Conservation (phyloP, 2,329 filamentous ascomycete genomes). For the Colletotrichum limetticola region DNA sequence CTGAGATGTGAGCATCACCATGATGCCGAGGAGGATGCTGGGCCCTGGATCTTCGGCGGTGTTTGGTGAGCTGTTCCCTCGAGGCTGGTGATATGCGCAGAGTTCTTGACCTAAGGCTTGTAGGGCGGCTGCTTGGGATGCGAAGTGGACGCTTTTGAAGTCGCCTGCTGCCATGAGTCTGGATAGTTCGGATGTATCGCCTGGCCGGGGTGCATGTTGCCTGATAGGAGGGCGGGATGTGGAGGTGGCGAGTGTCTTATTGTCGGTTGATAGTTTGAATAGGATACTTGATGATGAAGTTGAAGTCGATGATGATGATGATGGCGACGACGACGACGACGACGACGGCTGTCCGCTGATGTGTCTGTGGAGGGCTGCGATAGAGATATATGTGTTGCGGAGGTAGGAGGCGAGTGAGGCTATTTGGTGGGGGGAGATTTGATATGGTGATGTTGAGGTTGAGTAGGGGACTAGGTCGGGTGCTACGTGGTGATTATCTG, state of each 20-base stretch:
- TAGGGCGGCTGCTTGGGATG: not conserved
- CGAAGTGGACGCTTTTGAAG: not conserved
- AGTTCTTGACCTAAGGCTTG: not conserved
- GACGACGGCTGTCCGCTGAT: not conserved
- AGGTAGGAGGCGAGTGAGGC: constrained; percentile 13
- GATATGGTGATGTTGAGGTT: not conserved
- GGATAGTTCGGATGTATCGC: not conserved
- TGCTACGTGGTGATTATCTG: constrained; percentile 1
- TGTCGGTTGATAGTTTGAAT: not conserved
- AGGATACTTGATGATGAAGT: not conserved
- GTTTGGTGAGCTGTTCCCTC: not conserved
- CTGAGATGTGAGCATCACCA: constrained; percentile 17
- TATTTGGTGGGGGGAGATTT: not conserved
- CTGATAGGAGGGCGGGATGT: not conserved
- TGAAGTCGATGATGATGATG: too few species aligned
- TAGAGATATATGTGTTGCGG: constrained; percentile 1
- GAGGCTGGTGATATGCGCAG: not conserved
- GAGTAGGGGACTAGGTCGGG: constrained; percentile 10
- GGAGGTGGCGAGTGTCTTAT: not conserved
- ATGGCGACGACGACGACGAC: not conserved
- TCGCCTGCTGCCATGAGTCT: not conserved
- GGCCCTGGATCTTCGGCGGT: not conserved
- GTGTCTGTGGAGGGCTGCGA: constrained; percentile 3
- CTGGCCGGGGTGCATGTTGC: not conserved
- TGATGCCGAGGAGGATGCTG: not conserved